Conservation (phyloP, 352 stramenopile genomes). For the Phytopythium montanum region DNA sequence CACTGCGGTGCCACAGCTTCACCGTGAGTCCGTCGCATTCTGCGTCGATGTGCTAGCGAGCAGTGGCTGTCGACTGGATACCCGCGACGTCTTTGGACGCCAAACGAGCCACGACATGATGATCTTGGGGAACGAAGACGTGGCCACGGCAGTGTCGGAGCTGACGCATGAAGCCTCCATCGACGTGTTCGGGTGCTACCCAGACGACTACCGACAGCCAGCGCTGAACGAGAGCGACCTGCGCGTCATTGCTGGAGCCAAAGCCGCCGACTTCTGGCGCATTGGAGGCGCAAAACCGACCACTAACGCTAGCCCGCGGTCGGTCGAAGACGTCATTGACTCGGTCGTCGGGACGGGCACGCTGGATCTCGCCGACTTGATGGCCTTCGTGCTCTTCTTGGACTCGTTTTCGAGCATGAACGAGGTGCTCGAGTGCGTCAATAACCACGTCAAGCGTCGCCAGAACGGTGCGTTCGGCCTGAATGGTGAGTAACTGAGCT, state of each 20-base stretch:
- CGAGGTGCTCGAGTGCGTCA: conserved; percentile 53
- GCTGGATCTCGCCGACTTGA: conserved; percentile 54
- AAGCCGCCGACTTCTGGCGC: conserved; percentile 18
- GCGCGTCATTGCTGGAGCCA: background rate
- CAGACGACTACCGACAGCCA: conserved; percentile 44
- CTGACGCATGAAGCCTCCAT: conserved; percentile 20
- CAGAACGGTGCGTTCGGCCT: conserved; percentile 45
- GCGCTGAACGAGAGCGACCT: conserved; percentile 12
- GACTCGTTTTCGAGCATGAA: conserved; percentile 66
- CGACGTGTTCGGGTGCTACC: conserved; percentile 67
- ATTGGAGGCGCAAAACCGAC: conserved; percentile 9
- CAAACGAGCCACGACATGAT: conserved; percentile 52
- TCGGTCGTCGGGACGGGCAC: conserved; percentile 27
- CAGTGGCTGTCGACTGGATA: conserved; percentile 42
- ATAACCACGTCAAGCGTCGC: conserved; percentile 34
- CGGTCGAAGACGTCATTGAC: conserved; percentile 32
- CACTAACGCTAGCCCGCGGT: conserved; percentile 1
- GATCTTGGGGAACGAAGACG: conserved; percentile 30
- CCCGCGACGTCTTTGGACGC: conserved; percentile 61
- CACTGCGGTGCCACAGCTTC: conserved; percentile 14
- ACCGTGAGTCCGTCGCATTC: conserved; percentile 23
- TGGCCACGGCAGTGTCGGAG: conserved; percentile 26
- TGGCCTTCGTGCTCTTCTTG: conserved; percentile 69
- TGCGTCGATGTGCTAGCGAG: conserved; percentile 53
- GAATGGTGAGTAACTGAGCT: background rate